Conservation (phyloP, 2,329 filamentous ascomycete genomes). For the Herpotrichia juniperi region DNA sequence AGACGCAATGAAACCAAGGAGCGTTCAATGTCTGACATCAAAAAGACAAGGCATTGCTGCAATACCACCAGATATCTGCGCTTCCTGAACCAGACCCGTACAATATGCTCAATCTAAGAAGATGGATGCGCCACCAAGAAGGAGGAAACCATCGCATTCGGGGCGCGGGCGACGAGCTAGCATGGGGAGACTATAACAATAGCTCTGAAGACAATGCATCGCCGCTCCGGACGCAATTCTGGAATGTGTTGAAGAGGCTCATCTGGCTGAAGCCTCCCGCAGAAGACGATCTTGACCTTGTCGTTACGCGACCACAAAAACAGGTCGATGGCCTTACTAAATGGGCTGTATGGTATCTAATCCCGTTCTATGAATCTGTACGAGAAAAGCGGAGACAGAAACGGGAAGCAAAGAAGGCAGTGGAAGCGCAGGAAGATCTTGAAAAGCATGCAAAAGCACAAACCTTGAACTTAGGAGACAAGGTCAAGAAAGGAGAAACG, state of each 20-base stretch:
- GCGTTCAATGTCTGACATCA: not conserved
- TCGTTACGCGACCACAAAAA: not conserved
- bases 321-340: conserved; percentile 13
- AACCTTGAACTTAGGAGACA: not conserved
- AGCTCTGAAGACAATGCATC: not conserved
- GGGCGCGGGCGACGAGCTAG: not conserved
- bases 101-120: conserved; percentile 16
- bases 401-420: not conserved
- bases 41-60: conserved; percentile 12
- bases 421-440: conserved; percentile 1
- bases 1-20: not conserved
- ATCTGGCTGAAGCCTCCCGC: conserved; percentile 2
- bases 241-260: conserved; percentile 1
- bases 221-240: conserved; percentile 9
- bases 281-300: conserved; percentile 7
- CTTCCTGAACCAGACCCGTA: conserved; percentile 13
- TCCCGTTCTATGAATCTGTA: conserved; percentile 1
- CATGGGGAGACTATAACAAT: conserved; percentile 4
- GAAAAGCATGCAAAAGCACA: not conserved
- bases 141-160: conserved; percentile 2
- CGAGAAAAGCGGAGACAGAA: not conserved
- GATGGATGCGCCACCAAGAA: conserved; percentile 7
- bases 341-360: conserved; percentile 6
- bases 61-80: conserved; percentile 15
- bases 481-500: conserved; percentile 2